A percentile compares a stretch with the other conserved stretches of the same genome.
phyloP scores from a whole-genome alignment of 2,329 filamentous ascomycete species.

The Diaporthe helianthi region DNA sequence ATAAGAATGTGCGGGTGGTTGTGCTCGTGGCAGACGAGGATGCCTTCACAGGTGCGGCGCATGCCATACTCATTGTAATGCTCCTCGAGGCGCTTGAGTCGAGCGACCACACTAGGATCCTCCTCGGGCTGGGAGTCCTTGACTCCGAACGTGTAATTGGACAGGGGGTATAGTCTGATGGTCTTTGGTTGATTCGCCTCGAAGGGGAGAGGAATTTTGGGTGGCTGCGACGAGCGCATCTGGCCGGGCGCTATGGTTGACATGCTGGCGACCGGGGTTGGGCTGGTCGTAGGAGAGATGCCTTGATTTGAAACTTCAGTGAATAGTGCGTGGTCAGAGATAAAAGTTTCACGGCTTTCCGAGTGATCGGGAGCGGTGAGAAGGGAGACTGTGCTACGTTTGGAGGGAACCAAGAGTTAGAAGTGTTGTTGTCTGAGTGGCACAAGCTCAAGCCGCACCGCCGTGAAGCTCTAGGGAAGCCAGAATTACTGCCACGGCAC shows the following conservation, averaged over 20 bases:
- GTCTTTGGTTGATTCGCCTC: conserved; percentile 87
- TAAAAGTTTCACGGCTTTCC: not conserved
- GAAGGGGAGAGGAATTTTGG: conserved; percentile 82
- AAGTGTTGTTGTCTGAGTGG: not conserved
- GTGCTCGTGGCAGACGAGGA: conserved; percentile 97
- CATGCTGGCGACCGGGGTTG: conserved; percentile 59
- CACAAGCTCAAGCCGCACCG: conserved; percentile 3
- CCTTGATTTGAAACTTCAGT: not conserved
- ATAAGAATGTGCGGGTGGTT: conserved; percentile 99
- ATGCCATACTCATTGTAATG: conserved; percentile 93
- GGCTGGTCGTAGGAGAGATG: not conserved
- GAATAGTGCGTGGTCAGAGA: not conserved
- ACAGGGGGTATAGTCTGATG: conserved; percentile 91
- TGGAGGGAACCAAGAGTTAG: not conserved
- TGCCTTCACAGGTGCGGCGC: conserved; percentile 95
- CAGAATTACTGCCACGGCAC: conserved; percentile 14
- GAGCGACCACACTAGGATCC: conserved; percentile 92
- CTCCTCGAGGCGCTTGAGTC: conserved; percentile 92
- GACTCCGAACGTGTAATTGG: conserved; percentile 98
- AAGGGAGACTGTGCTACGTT: not conserved
- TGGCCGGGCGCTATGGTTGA: conserved; percentile 81
- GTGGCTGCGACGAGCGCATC: conserved; percentile 79
- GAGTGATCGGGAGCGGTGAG: not conserved
- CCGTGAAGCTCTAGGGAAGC: conserved; percentile 14
- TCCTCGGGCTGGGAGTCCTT: conserved; percentile 99